These are phyloP conservation scores for Penicillium sp. DNA, from an alignment of 2,329 filamentous ascomycete genomes.

Conservation along the genomic window DNA sequence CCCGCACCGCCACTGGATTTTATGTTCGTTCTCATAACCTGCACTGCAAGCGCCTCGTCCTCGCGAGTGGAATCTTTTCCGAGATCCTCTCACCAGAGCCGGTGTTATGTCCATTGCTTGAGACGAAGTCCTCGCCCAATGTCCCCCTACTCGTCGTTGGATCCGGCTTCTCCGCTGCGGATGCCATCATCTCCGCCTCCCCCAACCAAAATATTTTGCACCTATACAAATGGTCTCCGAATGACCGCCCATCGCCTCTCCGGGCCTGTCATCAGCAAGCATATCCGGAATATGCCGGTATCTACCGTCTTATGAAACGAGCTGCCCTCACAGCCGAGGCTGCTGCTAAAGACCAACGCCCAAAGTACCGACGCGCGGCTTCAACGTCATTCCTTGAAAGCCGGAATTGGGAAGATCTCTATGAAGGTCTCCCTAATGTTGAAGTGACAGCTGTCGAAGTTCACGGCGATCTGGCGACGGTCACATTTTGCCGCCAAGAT, in stretches of 20 bases:
- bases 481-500: slow-evolving; percentile 46
- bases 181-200: slow-evolving; percentile 55
- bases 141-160: slow-evolving; percentile 56
- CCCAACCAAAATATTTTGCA: slow-evolving; percentile 51
- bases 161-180: slow-evolving; percentile 62
- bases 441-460: slow-evolving; percentile 44
- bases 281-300: slow-evolving; percentile 61
- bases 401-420: slow-evolving; percentile 51
- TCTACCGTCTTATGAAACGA: slow-evolving; percentile 61
- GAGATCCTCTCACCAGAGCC: slow-evolving; percentile 52
- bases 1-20: slow-evolving; percentile 48
- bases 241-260: slow-evolving; percentile 55
- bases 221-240: slow-evolving; percentile 59
- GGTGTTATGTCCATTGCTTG: slow-evolving; percentile 48
- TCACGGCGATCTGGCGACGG: slow-evolving; percentile 29
- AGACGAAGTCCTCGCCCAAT: slow-evolving; percentile 26
- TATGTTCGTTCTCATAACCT: slow-evolving; percentile 52
- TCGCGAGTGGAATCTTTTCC: slow-evolving; percentile 60
- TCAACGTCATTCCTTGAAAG: slow-evolving; percentile 48
- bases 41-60: slow-evolving; percentile 55
- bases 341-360: slow-evolving; percentile 20
- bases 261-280: slow-evolving; percentile 59
- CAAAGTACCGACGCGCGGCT: slow-evolving; percentile 33
- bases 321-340: slow-evolving; percentile 35
- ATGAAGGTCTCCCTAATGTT: slow-evolving; percentile 57